Evolutionary conservation across 208 protist species (phyloP).

Genomic region (Leishmania tarentolae): DNA sequence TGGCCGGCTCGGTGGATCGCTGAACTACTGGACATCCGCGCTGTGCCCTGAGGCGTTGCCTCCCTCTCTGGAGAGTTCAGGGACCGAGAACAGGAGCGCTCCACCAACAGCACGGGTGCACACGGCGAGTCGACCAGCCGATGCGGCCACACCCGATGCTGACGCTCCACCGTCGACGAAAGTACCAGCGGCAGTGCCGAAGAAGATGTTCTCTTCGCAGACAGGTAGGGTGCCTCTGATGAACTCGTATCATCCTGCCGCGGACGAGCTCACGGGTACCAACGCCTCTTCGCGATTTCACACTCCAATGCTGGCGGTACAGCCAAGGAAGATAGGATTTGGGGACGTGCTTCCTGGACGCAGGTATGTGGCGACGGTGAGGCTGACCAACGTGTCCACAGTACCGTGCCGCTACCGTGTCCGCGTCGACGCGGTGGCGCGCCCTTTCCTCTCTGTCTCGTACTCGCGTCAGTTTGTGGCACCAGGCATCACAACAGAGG

Average conservation of each 20-base stretch:
- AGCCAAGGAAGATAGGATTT: slow-evolving; percentile 45
- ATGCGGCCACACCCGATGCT: not conserved
- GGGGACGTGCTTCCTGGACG: slow-evolving; percentile 48
- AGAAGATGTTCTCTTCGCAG: not conserved
- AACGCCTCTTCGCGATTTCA: slow-evolving; percentile 28
- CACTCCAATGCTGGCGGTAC: slow-evolving; percentile 22
- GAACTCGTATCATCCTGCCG: slow-evolving; percentile 21
- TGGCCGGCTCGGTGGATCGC: not conserved
- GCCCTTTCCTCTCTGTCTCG: slow-evolving; percentile 38
- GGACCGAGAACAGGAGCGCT: not conserved
- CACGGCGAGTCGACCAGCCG: not conserved
- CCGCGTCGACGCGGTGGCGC: slow-evolving; percentile 26
- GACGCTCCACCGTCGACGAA: not conserved
- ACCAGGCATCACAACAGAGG: slow-evolving; percentile 64
- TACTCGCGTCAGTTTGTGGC: slow-evolving; percentile 81
- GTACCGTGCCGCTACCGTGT: slow-evolving; percentile 85
- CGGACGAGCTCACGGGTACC: slow-evolving; percentile 15
- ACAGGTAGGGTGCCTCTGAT: slow-evolving; percentile 23
- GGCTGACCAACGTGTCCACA: slow-evolving; percentile 73
- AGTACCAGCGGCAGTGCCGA: not conserved
- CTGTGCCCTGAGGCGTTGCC: slow-evolving; percentile 7
- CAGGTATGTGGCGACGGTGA: slow-evolving; percentile 49
- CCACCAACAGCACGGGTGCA: not conserved
- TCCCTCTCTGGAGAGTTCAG: not conserved
- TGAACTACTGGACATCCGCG: slow-evolving; percentile 27